These are phyloP conservation scores for Tulasnella sp. DNA, from an alignment of 768 basidiomycete species.

Conservation along the genomic window DNA sequence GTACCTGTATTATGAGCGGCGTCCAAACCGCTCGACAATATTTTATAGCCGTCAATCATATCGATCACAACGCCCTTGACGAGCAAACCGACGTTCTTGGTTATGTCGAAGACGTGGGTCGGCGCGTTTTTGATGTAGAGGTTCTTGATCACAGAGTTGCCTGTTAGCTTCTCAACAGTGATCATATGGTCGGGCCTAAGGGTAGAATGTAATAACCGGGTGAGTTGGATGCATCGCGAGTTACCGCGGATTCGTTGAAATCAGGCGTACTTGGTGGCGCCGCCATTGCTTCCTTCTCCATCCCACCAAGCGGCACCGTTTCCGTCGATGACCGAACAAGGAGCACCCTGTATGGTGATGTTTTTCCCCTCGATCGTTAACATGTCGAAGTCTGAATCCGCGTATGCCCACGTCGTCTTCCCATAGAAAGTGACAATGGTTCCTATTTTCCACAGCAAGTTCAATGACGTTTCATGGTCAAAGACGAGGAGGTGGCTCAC, in stretches of 20 bases:
- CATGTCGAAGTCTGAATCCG: conserved; percentile 15
- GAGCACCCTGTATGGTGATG: conserved; percentile 17
- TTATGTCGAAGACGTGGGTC: conserved; percentile 17
- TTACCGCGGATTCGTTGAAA: too few species aligned
- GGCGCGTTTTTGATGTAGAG: conserved; percentile 15
- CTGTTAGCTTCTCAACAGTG: conserved; percentile 15
- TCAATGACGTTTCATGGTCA: too few species aligned
- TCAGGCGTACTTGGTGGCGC: conserved; percentile 14
- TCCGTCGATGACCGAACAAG: conserved; percentile 17
- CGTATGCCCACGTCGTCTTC: conserved; percentile 13
- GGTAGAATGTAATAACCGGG: not conserved
- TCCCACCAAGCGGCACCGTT: conserved; percentile 20
- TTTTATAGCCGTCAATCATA: conserved; percentile 16
- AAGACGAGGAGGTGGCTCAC: too few species aligned
- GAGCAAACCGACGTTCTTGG: conserved; percentile 15
- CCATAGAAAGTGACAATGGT: not conserved
- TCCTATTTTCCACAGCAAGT: too few species aligned
- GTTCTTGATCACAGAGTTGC: conserved; percentile 19
- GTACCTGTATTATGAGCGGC: conserved; percentile 16
- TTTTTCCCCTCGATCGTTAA: conserved; percentile 17
- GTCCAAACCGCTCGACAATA: conserved; percentile 13
- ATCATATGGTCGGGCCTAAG: conserved; percentile 19
- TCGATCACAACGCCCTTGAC: conserved; percentile 17
- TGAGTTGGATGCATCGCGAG: too few species aligned
- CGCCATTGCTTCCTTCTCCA: conserved; percentile 18